Base-by-base conservation (phyloP, 2,329 filamentous ascomycete species). In the Grosmannia penicillata region DNA sequence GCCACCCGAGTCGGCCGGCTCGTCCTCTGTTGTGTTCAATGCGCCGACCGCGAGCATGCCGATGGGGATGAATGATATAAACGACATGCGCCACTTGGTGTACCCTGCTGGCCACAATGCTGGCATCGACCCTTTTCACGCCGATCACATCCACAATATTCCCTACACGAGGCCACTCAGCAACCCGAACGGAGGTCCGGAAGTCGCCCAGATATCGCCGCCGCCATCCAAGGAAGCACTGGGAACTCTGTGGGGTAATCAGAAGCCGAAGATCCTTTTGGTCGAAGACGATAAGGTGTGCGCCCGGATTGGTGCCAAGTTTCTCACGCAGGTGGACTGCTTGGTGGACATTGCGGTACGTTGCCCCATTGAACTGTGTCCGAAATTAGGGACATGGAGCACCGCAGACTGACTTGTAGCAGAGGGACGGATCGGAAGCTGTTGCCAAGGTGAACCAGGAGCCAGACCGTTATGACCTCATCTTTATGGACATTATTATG, bases 401-500 rank as follows among this genome's bases (percentile, higher is more conserved):
- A n/a, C n/a, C n/a, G n/a, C n/a, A n/a, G 3, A 24, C 37, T 43
- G 26, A 41, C 38, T 57, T 56, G 48, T 53, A 51, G 17, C 36
- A 48, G 45, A 39, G 93, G 76, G 82, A 98, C 56, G 91, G 91
- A 34, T 66, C 93, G 32, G 85, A 95, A 55, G 91, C 91, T 37
- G 87, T 94, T 35, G 84, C 81, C 53, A 91, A 91, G 54, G 79
- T 94, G 36, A 73, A 66, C 48, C 54, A 57, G 26, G 62, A 66
- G 9, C 55, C 56, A 8, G 57, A 60, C 22, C 57, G 69, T 24
- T 80, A 72, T 49, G 74, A 81, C 47, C 60, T 82, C 38, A 84
- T 89, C 46, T 72, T 89, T 45, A 89, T 89, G 82, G 82, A 91
- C 53, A 89, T 98, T 47, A 93, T 98, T 49, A 96, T 98, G 91